phyloP scores from a whole-genome alignment of 495 filamentous ascomycete genomes.

The Annulohypoxylon stygium region DNA sequence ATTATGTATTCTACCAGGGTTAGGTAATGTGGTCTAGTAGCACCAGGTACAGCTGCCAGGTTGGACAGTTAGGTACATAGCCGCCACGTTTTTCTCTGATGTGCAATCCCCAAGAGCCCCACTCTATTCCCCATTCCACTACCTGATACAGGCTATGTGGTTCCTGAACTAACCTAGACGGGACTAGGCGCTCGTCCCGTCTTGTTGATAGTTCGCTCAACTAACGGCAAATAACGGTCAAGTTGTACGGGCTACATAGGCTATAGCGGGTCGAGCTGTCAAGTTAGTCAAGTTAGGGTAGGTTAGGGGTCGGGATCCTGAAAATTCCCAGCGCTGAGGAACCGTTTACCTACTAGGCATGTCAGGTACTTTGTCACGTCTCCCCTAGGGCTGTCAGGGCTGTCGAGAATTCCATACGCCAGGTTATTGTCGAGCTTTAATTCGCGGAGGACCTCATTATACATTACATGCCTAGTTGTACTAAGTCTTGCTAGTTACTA shows the following conservation, averaged over 20 bases:
- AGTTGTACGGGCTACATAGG: not conserved
- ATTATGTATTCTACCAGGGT: too few species aligned
- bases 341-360: not conserved
- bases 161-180: constrained; percentile 7
- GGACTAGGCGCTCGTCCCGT: constrained; percentile 23
- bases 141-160: constrained; percentile 23
- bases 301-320: constrained; percentile 25
- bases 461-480: constrained; percentile 1
- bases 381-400: constrained; percentile 15
- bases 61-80: constrained; percentile 1
- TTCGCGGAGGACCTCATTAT: not conserved
- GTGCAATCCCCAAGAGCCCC: constrained; percentile 24
- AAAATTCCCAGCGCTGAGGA: constrained; percentile 40
- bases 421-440: not conserved
- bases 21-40: too few species aligned
- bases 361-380: constrained; percentile 19
- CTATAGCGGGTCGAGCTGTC: constrained; percentile 12
- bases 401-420: not conserved
- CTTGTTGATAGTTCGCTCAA: constrained; percentile 23
- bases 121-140: constrained; percentile 28
- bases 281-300: not conserved
- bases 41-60: not conserved
- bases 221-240: constrained; percentile 36
- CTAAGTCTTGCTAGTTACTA: not conserved
- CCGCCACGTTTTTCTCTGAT: constrained; percentile 38